Percentiles rank a stretch among this genome's conserved stretches.
Evolutionary conservation across 495 filamentous ascomycete species (phyloP).

Genomic region (Lindgomyces ingoldianus): DNA sequence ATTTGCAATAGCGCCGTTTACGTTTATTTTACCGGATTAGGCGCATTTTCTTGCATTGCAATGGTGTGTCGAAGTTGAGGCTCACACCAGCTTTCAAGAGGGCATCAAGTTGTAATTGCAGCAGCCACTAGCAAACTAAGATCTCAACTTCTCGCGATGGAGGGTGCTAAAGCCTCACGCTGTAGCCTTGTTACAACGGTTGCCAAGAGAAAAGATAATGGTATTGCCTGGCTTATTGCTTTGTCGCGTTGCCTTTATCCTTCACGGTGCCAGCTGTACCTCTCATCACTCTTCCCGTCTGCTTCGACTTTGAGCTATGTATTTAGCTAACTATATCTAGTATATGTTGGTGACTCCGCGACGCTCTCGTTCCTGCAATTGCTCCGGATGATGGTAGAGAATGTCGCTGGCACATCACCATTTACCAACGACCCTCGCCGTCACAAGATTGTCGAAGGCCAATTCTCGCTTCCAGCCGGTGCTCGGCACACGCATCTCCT

Average conservation of each 20-base stretch:
- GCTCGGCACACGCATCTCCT: slow-evolving; percentile 52
- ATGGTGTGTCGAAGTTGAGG: neutral
- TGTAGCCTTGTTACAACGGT: neutral
- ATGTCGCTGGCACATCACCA: slow-evolving; percentile 61
- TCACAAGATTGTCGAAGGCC: slow-evolving; percentile 67
- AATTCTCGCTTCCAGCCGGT: slow-evolving; percentile 52
- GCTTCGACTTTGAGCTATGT: too few relatives aligned
- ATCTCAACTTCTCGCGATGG: too few relatives aligned
- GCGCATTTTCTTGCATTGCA: neutral
- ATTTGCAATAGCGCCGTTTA: neutral
- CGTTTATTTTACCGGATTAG: neutral
- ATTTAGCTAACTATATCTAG: slow-evolving; percentile 38
- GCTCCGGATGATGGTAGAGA: slow-evolving; percentile 71
- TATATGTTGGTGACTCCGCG: slow-evolving; percentile 74
- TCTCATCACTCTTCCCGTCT: neutral
- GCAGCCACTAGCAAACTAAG: too few relatives aligned
- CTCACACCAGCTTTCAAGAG: neutral
- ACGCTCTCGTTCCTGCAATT: slow-evolving; percentile 71
- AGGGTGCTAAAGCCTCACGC: too few relatives aligned
- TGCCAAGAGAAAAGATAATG: neutral
- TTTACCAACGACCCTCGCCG: slow-evolving; percentile 71
- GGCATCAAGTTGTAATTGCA: too few relatives aligned
- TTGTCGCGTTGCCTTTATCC: too few relatives aligned
- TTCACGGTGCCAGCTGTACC: neutral
- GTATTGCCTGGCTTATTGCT: neutral